phyloP scores from a whole-genome alignment of 441 rosid genomes.

The Brassica hybrid region DNA sequence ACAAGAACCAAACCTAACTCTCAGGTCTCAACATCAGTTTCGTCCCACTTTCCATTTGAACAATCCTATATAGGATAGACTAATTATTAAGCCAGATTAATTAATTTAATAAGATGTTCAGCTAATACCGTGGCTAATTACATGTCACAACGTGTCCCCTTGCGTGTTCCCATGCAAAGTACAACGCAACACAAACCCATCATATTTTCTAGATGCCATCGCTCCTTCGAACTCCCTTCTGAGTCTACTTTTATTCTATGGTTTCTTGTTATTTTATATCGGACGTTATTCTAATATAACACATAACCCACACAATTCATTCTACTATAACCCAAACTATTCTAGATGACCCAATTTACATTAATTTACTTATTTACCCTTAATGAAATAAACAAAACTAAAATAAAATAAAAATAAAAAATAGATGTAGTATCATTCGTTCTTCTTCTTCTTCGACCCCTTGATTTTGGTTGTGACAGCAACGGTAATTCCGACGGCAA shows the following conservation, averaged over 20 bases:
- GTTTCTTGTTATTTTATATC: neutral
- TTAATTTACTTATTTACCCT: no score
- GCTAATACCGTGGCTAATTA: conserved; percentile 18
- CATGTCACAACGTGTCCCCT: conserved; percentile 35
- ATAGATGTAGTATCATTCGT: no score
- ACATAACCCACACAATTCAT: no score
- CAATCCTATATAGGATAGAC: conserved; percentile 18
- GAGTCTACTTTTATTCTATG: conserved; percentile 29
- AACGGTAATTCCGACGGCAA: no score
- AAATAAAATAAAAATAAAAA: no score
- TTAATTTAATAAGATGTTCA: neutral
- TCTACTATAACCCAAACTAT: no score
- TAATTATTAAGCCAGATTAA: conserved; percentile 22
- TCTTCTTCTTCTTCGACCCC: no score
- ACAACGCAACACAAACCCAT: conserved; percentile 41
- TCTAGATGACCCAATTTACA: no score
- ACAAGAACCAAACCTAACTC: conserved; percentile 35
- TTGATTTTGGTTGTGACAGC: no score
- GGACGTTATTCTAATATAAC: no score
- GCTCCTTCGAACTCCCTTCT: conserved; percentile 30
- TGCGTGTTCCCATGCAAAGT: conserved; percentile 41
- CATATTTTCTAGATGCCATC: conserved; percentile 36
- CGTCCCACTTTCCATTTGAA: conserved; percentile 29
- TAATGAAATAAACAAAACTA: no score
- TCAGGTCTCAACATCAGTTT: conserved; percentile 31